A percentile compares a stretch with the other conserved stretches of the same genome.
These are phyloP conservation scores for Thozetella sp. DNA, from an alignment of 495 filamentous ascomycete species.

Conservation along the genomic window DNA sequence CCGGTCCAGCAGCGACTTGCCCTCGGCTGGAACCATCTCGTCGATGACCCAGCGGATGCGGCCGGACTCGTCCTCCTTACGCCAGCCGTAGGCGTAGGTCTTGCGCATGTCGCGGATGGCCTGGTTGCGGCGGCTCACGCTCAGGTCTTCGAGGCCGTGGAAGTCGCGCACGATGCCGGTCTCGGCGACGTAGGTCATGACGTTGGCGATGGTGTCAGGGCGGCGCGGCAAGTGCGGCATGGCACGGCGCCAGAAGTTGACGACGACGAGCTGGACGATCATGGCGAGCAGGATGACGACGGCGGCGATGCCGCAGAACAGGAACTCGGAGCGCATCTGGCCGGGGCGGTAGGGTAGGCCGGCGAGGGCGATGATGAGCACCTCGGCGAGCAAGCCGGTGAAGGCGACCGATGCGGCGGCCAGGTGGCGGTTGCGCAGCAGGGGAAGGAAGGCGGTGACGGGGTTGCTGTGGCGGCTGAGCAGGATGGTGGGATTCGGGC, in stretches of 20 bases:
- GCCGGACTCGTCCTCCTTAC: constrained; percentile 15
- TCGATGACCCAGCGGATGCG: constrained; percentile 17
- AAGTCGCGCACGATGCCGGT: constrained; percentile 20
- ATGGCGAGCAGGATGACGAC: constrained; percentile 19
- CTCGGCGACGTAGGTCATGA: constrained; percentile 20
- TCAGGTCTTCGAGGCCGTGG: constrained; percentile 12
- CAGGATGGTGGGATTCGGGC: constrained; percentile 21
- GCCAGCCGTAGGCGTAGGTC: constrained; percentile 24
- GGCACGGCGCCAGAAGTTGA: constrained; percentile 11
- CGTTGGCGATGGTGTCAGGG: constrained; percentile 17
- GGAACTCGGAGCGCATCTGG: constrained; percentile 26
- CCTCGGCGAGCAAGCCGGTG: constrained; percentile 21
- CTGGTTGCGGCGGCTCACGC: constrained; percentile 8
- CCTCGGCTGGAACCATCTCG: constrained; percentile 12
- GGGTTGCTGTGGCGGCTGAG: constrained; percentile 19
- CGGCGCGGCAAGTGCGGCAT: constrained; percentile 18
- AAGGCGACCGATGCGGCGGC: constrained; percentile 21
- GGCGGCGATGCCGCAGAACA: constrained; percentile 20
- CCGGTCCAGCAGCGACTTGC: constrained; percentile 10
- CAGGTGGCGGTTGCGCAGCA: constrained; percentile 17
- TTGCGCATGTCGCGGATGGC: constrained; percentile 14
- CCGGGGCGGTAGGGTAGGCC: constrained; percentile 28
- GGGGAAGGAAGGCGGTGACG: constrained; percentile 23
- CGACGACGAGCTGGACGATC: constrained; percentile 16
- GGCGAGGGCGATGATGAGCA: constrained; percentile 25